Percentiles rank a stretch among this genome's conserved stretches.
These are phyloP conservation scores for Trichoderma koningii DNA, from an alignment of 2,329 filamentous ascomycete genomes.

Conservation along the genomic window DNA sequence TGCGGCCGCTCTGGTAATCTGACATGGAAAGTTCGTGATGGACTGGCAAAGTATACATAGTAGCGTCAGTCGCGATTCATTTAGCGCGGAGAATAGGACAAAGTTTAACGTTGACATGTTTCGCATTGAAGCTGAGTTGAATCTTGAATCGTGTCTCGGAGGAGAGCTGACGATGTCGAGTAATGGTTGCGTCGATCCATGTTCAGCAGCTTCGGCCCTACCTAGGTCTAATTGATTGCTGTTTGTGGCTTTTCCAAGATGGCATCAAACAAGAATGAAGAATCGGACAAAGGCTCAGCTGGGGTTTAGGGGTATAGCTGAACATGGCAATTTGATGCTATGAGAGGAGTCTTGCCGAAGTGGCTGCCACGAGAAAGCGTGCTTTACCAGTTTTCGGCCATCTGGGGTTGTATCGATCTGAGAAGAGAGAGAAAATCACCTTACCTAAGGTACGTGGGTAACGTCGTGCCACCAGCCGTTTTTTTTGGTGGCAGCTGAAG, in stretches of 20 bases:
- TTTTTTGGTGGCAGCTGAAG: neutral
- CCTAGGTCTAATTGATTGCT: neutral
- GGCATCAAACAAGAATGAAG: neutral
- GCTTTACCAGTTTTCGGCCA: neutral
- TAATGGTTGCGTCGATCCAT: neutral
- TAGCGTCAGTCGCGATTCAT: slow-evolving; percentile 12
- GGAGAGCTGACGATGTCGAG: neutral
- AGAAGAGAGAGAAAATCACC: neutral
- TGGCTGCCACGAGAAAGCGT: slow-evolving; percentile 23
- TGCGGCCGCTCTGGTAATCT: neutral
- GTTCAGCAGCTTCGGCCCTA: no score
- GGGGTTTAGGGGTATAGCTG: neutral
- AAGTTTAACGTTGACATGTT: slow-evolving; percentile 10
- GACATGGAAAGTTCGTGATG: neutral
- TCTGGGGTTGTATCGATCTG: slow-evolving; percentile 7
- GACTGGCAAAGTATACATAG: slow-evolving; percentile 5
- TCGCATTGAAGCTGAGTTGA: neutral
- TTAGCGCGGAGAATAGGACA: slow-evolving; percentile 16
- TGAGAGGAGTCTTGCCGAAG: neutral
- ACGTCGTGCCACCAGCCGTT: neutral
- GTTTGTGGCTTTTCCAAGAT: slow-evolving; percentile 9
- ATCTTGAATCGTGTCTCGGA: neutral
- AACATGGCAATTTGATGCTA: neutral
- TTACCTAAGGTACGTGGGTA: no score
- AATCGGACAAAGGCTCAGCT: neutral